A percentile compares a stretch with the other conserved stretches of the same genome.
Conservation (phyloP, 768 basidiomycete species). For the Paxillus ammoniavirescens region DNA sequence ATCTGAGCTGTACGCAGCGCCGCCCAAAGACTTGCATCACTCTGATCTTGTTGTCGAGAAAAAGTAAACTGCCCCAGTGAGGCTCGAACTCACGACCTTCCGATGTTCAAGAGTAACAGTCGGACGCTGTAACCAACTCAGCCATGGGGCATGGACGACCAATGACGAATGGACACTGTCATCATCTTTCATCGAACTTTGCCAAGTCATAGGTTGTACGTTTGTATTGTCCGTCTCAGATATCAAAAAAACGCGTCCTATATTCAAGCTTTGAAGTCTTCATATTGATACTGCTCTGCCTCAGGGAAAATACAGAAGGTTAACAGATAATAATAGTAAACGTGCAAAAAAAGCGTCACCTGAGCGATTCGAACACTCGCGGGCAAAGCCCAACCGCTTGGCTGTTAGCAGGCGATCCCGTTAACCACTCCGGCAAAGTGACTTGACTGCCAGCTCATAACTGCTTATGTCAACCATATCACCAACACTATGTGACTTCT, state of each 20-base stretch:
- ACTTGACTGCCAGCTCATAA: conserved; percentile 27
- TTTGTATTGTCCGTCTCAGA: no score
- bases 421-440: conserved; percentile 97
- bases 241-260: no score
- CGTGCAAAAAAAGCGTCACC: conserved; percentile 46
- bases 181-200: no score
- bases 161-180: no score
- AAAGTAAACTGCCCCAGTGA: conserved; percentile 50
- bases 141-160: conserved; percentile 59
- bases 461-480: no score
- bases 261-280: no score
- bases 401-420: conserved; percentile 72
- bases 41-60: conserved; percentile 16
- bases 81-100: conserved; percentile 72
- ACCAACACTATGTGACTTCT: neutral
- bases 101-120: conserved; percentile 56
- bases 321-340: no score
- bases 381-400: conserved; percentile 60
- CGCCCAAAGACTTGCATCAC: no score
- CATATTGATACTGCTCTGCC: no score
- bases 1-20: no score
- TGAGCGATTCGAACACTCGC: conserved; percentile 64
- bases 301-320: no score
- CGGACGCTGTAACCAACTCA: conserved; percentile 79
- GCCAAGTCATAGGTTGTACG: no score